Evolutionary conservation across 2,329 filamentous ascomycete genomes (phyloP), one percentile per base, ranked within the genome.

Genomic region (Stemphylium lycopersici): DNA sequence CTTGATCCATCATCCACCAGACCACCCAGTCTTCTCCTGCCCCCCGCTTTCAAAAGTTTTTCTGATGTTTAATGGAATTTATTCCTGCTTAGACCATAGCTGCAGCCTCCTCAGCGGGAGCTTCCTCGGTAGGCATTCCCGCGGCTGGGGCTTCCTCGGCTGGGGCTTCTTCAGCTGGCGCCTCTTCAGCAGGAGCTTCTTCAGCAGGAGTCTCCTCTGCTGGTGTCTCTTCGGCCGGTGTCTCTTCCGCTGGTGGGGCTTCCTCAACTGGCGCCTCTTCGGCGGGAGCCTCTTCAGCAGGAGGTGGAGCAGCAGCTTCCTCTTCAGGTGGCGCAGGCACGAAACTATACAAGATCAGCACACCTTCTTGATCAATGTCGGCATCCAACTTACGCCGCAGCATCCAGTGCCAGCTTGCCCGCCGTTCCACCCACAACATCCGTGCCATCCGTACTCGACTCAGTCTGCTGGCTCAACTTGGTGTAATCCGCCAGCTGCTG

Each of bases 401-500:
- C 55, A 3, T 56, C 63, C 13, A 72, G 52, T 1, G 56, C 45
- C 26, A 72, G 61, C 20, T 61, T 63, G 1, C 66, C 65, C 10
- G 55, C 51, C 2, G 56, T 58, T 1, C 67, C 67, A 16, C 68
- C 68, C 2, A 65, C 49, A 13, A 63, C 59, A 5, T 48, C 53
- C 4, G 56, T 63, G 1, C 66, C 67, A 48, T 71, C 68, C 1
- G 55, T 55, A 31, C 66, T 70, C 31, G 58, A 48, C 4, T 53
- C 40, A 1, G 63, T 69, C 16, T 53, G 62, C 40, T 70, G 66
- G 1, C 65, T 64, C 13, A 55, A 26, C 37, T 71, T 71, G 36
- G 61, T 52, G 44, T 70, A 72, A 31, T 69, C 66, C 2, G 63
- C 59, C 8, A 72, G 46, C 48, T 72, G 67, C 29, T 61, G 57